Percentiles rank a stretch among this genome's conserved stretches.
phyloP scores from a whole-genome alignment of 1,284 basidiomycete species.

The Pseudozyma flocculosa region DNA sequence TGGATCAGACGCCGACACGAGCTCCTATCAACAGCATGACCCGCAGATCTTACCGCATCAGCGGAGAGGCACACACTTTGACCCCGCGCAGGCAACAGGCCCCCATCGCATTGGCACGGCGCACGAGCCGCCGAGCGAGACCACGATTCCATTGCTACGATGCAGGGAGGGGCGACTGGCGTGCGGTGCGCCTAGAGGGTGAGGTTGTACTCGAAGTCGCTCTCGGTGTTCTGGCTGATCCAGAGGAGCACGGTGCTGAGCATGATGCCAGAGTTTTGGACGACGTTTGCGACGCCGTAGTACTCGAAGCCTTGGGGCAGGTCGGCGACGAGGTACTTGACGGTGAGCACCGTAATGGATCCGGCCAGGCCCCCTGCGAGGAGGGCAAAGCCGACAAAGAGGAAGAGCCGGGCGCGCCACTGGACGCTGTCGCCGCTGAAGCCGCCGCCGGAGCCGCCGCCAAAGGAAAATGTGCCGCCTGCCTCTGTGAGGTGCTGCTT shows the following conservation, averaged over 20 bases:
- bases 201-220: slow-evolving; percentile 84
- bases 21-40: too few relatives aligned
- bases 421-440: slow-evolving; percentile 71
- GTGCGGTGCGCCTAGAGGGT: too few relatives aligned
- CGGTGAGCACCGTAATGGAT: slow-evolving; percentile 80
- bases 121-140: too few relatives aligned
- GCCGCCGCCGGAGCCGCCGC: slow-evolving; percentile 27
- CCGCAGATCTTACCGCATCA: too few relatives aligned
- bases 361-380: slow-evolving; percentile 96
- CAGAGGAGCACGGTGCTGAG: slow-evolving; percentile 80
- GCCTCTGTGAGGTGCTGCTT: slow-evolving; percentile 77
- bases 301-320: slow-evolving; percentile 77
- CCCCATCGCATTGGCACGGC: too few relatives aligned
- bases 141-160: too few relatives aligned
- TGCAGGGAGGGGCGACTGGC: too few relatives aligned
- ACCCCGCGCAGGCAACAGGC: too few relatives aligned
- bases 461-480: slow-evolving; percentile 42
- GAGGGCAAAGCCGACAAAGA: slow-evolving; percentile 93
- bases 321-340: slow-evolving; percentile 82
- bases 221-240: slow-evolving; percentile 77
- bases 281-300: slow-evolving; percentile 91
- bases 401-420: slow-evolving; percentile 81
- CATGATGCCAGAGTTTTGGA: slow-evolving; percentile 89
- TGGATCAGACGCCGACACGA: too few relatives aligned
- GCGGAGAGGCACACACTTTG: too few relatives aligned